Evolutionary conservation across 176 grass and related monocot genomes (phyloP).

Genomic region (Triticum monococcum): DNA sequence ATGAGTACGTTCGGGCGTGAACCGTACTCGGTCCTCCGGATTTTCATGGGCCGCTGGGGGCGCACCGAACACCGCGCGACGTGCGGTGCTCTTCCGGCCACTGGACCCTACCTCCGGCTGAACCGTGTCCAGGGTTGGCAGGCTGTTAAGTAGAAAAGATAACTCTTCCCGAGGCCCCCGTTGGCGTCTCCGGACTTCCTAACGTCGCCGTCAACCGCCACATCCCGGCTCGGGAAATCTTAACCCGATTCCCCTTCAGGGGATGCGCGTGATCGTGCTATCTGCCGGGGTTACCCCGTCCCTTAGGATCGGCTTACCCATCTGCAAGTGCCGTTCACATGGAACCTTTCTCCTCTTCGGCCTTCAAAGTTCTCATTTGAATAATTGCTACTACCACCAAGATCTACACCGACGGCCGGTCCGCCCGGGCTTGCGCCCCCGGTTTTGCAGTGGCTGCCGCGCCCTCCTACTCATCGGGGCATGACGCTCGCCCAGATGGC

Average conservation of each 20-base stretch:
- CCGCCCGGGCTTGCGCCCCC: constrained; percentile 57
- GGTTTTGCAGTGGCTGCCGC: constrained; percentile 52
- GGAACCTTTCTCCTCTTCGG: constrained; percentile 84
- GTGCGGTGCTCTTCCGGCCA: constrained; percentile 65
- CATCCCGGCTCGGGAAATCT: constrained; percentile 52
- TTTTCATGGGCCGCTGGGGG: constrained; percentile 64
- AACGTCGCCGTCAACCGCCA: constrained; percentile 52
- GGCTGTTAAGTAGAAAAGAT: constrained; percentile 74
- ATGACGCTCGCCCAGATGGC: not conserved
- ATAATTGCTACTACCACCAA: constrained; percentile 86
- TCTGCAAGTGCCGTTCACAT: constrained; percentile 79
- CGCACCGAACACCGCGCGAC: constrained; percentile 48
- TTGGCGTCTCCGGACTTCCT: constrained; percentile 57
- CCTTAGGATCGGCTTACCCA: constrained; percentile 63
- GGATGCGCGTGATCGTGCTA: not conserved
- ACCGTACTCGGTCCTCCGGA: constrained; percentile 34
- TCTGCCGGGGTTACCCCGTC: constrained; percentile 62
- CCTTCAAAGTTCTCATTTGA: constrained; percentile 84
- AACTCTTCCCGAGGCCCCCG: constrained; percentile 59
- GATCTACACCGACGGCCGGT: constrained; percentile 66
- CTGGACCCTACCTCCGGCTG: constrained; percentile 75
- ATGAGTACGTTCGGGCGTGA: constrained; percentile 45
- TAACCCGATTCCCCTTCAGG: constrained; percentile 36
- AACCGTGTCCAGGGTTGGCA: constrained; percentile 62
- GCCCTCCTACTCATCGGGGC: not conserved